Evolutionary conservation across 1,284 basidiomycete species (phyloP).

Genomic region (Ustilago bromivora): DNA sequence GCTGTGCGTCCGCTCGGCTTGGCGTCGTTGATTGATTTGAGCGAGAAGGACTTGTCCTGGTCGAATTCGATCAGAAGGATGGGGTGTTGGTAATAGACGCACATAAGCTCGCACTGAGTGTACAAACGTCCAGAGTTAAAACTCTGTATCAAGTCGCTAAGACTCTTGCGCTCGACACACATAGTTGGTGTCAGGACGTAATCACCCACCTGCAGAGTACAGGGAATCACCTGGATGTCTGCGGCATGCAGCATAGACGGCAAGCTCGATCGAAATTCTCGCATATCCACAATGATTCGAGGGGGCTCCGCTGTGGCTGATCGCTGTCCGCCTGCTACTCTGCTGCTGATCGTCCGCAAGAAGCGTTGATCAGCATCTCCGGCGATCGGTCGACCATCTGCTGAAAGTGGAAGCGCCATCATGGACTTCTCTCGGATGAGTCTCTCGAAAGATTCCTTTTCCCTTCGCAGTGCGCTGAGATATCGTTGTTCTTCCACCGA

Average conservation of each 20-base stretch:
- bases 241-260: slow-evolving; percentile 90
- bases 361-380: slow-evolving; percentile 71
- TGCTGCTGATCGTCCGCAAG: slow-evolving; percentile 86
- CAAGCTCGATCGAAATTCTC: slow-evolving; percentile 92
- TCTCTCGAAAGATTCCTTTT: slow-evolving; percentile 94
- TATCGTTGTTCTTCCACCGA: slow-evolving; percentile 97
- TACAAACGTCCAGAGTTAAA: slow-evolving; percentile 95
- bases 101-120: slow-evolving; percentile 97
- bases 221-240: slow-evolving; percentile 83
- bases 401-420: slow-evolving; percentile 90
- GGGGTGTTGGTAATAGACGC: slow-evolving; percentile 91
- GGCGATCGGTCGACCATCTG: slow-evolving; percentile 75
- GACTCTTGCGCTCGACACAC: slow-evolving; percentile 93
- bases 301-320: slow-evolving; percentile 77
- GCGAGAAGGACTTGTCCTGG: slow-evolving; percentile 93
- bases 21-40: slow-evolving; percentile 35
- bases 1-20: slow-evolving; percentile 51
- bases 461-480: slow-evolving; percentile 84
- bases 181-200: slow-evolving; percentile 96
- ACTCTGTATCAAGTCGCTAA: slow-evolving; percentile 89
- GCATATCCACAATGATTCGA: slow-evolving; percentile 92
- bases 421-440: slow-evolving; percentile 92
- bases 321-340: slow-evolving; percentile 87
- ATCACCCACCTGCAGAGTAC: slow-evolving; percentile 92
- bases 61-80: slow-evolving; percentile 98